These are phyloP conservation scores for Trypanosoma congolense DNA, from an alignment of 208 protist species.

Conservation along the genomic window DNA sequence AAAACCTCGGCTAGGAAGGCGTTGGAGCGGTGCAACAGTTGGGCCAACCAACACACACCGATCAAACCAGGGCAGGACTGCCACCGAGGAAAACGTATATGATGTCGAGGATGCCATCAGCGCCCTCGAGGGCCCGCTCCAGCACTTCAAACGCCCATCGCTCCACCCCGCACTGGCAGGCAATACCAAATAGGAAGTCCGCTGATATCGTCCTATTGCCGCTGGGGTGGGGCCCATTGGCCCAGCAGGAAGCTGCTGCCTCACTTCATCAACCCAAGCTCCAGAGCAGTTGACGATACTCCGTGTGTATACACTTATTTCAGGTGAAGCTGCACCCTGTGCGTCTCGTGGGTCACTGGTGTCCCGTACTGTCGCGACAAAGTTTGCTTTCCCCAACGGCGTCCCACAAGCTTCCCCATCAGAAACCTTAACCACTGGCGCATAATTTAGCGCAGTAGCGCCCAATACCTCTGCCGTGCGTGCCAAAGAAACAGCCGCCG, in stretches of 20 bases:
- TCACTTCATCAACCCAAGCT: conserved; percentile 53
- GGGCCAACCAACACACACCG: conserved; percentile 70
- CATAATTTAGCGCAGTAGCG: conserved; percentile 59
- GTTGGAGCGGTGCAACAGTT: conserved; percentile 25
- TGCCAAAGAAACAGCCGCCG: conserved; percentile 40
- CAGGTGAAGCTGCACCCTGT: not conserved
- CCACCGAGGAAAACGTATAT: conserved; percentile 58
- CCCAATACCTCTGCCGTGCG: conserved; percentile 71
- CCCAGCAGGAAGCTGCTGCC: conserved; percentile 35
- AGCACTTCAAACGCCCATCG: not conserved
- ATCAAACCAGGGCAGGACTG: conserved; percentile 75
- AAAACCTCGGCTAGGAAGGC: conserved; percentile 8
- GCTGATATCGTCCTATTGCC: conserved; percentile 33
- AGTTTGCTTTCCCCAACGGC: conserved; percentile 3
- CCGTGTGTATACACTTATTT: conserved; percentile 35
- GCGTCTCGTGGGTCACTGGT: conserved; percentile 3
- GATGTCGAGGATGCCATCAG: conserved; percentile 51
- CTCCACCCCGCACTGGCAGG: conserved; percentile 31
- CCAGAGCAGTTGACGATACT: conserved; percentile 71
- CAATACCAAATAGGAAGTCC: conserved; percentile 54
- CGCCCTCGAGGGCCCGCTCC: conserved; percentile 6
- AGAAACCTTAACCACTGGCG: conserved; percentile 25
- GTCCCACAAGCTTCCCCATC: conserved; percentile 3
- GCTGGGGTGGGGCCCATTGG: conserved; percentile 23
- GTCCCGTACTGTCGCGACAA: conserved; percentile 19